A percentile compares a stretch with the other conserved stretches of the same genome.
These are phyloP conservation scores for Bipolaris sorokiniana DNA, from an alignment of 2,329 filamentous ascomycete species.

Conservation along the genomic window DNA sequence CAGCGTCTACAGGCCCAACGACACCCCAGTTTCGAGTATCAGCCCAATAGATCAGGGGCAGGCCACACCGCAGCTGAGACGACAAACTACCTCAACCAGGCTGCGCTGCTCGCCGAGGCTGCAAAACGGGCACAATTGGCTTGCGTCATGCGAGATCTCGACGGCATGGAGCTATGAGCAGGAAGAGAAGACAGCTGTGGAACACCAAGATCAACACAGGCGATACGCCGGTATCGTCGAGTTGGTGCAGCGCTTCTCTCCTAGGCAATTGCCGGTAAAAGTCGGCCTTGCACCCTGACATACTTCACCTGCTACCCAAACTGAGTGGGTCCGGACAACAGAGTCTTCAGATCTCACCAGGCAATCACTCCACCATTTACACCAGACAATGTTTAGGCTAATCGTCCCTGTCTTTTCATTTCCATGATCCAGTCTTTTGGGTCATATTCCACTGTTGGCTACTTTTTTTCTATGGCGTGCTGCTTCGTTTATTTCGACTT, in stretches of 20 bases:
- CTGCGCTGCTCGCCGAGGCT: slow-evolving; percentile 87
- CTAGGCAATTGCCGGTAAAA: slow-evolving; percentile 19
- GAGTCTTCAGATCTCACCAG: slow-evolving; percentile 14
- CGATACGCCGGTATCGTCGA: neutral
- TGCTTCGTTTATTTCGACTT: slow-evolving; percentile 7
- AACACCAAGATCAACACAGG: neutral
- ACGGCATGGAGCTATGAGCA: slow-evolving; percentile 65
- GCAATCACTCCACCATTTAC: slow-evolving; percentile 13
- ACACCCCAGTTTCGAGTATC: slow-evolving; percentile 43
- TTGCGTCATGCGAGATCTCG: slow-evolving; percentile 84
- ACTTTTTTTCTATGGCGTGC: neutral
- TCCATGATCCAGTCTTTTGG: neutral
- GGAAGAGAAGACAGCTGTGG: neutral
- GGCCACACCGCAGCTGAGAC: slow-evolving; percentile 54
- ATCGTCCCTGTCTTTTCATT: neutral
- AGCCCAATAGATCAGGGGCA: slow-evolving; percentile 43
- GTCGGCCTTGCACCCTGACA: slow-evolving; percentile 23
- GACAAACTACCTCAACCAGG: slow-evolving; percentile 74
- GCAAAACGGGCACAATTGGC: slow-evolving; percentile 93
- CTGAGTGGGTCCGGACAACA: slow-evolving; percentile 24
- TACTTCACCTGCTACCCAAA: slow-evolving; percentile 19
- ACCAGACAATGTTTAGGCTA: slow-evolving; percentile 1
- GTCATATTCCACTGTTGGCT: slow-evolving; percentile 1
- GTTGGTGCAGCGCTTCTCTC: slow-evolving; percentile 1
- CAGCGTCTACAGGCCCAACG: slow-evolving; percentile 37